Conservation (phyloP, 805 yeast species). For the Lachancea sp. region DNA sequence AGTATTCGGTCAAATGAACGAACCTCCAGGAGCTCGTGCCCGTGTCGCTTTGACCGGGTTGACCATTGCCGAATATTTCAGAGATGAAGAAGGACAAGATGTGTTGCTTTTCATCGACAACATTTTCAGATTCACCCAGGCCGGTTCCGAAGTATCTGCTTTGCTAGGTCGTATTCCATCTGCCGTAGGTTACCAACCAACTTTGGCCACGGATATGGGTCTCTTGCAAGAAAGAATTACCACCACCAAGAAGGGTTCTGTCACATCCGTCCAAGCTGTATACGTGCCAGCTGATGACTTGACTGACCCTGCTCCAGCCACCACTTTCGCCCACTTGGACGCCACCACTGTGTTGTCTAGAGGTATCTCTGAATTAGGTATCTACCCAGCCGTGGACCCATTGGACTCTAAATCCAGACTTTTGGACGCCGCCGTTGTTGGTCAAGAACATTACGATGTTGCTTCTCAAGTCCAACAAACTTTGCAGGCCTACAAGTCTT, state of each 20-base stretch:
- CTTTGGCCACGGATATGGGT: conserved; percentile 99
- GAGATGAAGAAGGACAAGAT: conserved; percentile 99
- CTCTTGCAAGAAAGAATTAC: conserved; percentile 99
- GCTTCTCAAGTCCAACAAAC: conserved; percentile 97
- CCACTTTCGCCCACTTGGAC: conserved; percentile 99
- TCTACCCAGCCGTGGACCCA: conserved; percentile 99
- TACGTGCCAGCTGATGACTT: conserved; percentile 99
- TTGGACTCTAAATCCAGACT: conserved; percentile 98
- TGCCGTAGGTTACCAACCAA: conserved; percentile 99
- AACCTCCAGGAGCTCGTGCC: conserved; percentile 99
- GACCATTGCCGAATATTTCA: conserved; percentile 99
- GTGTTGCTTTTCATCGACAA: conserved; percentile 98
- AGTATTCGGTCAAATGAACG: conserved; percentile 99
- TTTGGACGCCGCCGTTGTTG: conserved; percentile 94
- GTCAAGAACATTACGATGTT: conserved; percentile 96
- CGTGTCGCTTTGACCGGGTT: conserved; percentile 99
- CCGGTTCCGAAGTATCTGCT: conserved; percentile 99
- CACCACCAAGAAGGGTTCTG: conserved; percentile 99
- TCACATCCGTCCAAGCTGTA: conserved; percentile 99
- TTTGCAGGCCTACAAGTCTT: conserved; percentile 98
- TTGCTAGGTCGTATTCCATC: conserved; percentile 99
- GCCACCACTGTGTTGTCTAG: conserved; percentile 99
- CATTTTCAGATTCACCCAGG: conserved; percentile 99
- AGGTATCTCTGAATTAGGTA: conserved; percentile 99
- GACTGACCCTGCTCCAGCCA: conserved; percentile 99